Percentiles rank a stretch among this genome's conserved stretches.
Evolutionary conservation across 371 early-diverging fungal species (phyloP).

Genomic region (Mucor velutinosus): DNA sequence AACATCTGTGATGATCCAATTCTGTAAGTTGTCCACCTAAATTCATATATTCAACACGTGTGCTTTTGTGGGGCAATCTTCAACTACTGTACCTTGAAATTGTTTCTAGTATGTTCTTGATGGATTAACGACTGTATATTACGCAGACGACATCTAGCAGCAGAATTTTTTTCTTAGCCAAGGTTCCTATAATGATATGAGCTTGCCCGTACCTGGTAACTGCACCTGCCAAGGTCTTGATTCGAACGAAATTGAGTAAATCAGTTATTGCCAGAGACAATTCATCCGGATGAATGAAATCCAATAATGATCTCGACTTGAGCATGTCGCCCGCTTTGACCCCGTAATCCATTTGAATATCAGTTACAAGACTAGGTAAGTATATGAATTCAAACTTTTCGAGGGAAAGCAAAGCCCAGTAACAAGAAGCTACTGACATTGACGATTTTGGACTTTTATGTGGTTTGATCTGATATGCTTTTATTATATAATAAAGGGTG

Average conservation of each 20-base stretch:
- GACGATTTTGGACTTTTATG: background rate
- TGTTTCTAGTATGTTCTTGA: background rate
- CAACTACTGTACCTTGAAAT: background rate
- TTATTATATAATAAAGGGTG: background rate
- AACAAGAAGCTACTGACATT: slow-evolving; percentile 33
- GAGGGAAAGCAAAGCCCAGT: slow-evolving; percentile 57
- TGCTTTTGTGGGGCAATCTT: background rate
- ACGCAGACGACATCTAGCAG: slow-evolving; percentile 13
- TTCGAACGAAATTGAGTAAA: slow-evolving; percentile 51
- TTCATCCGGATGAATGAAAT: slow-evolving; percentile 67
- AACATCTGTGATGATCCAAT: slow-evolving; percentile 54
- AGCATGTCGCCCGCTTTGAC: slow-evolving; percentile 40
- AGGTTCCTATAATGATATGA: background rate
- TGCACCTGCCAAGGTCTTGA: slow-evolving; percentile 54
- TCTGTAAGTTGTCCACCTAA: background rate
- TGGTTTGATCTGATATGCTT: background rate
- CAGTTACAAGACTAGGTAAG: slow-evolving; percentile 40
- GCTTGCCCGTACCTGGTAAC: slow-evolving; percentile 56
- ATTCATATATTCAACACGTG: background rate
- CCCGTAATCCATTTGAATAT: slow-evolving; percentile 14
- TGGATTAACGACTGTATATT: slow-evolving; percentile 6
- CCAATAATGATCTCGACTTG: slow-evolving; percentile 51
- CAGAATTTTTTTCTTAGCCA: background rate
- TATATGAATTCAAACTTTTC: slow-evolving; percentile 54
- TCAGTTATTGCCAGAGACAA: slow-evolving; percentile 51